phyloP scores from a whole-genome alignment of 331 rosid species.

The Quercus tomentella region DNA sequence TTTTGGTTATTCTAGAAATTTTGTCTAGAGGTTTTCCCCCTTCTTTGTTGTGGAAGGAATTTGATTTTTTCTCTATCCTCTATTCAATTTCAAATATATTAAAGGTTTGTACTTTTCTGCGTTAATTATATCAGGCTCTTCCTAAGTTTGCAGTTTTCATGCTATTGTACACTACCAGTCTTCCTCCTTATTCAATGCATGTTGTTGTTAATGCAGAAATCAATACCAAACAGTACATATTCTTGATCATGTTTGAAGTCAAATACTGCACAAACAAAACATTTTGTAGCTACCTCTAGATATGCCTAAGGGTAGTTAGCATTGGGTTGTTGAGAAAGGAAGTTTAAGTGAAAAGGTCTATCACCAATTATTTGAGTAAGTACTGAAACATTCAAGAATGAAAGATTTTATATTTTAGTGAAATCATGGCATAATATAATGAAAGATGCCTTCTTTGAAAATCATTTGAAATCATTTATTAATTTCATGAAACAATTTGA shows the following conservation, averaged over 20 bases:
- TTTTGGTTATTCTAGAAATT: constrained; percentile 3
- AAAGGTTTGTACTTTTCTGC: constrained; percentile 8
- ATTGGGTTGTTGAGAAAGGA: neutral
- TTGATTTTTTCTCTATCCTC: constrained; percentile 29
- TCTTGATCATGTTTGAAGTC: neutral
- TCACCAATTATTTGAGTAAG: neutral
- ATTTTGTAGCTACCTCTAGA: neutral
- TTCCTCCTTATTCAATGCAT: neutral
- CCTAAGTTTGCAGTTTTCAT: constrained; percentile 24
- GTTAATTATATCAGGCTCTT: constrained; percentile 25
- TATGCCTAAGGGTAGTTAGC: neutral
- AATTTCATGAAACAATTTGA: neutral
- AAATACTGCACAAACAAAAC: neutral
- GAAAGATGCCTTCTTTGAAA: neutral
- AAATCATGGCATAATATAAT: neutral
- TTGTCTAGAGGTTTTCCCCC: constrained; percentile 7
- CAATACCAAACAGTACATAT: neutral
- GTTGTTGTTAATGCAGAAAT: constrained; percentile 1
- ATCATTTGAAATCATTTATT: neutral
- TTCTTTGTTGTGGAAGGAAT: constrained; percentile 22
- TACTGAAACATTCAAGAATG: neutral
- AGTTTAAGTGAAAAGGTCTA: neutral
- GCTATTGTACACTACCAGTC: neutral
- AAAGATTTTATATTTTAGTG: neutral
- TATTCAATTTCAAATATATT: neutral